Evolutionary conservation across 306 rosid genomes (phyloP).

Genomic region (Cucumis hystrix): DNA sequence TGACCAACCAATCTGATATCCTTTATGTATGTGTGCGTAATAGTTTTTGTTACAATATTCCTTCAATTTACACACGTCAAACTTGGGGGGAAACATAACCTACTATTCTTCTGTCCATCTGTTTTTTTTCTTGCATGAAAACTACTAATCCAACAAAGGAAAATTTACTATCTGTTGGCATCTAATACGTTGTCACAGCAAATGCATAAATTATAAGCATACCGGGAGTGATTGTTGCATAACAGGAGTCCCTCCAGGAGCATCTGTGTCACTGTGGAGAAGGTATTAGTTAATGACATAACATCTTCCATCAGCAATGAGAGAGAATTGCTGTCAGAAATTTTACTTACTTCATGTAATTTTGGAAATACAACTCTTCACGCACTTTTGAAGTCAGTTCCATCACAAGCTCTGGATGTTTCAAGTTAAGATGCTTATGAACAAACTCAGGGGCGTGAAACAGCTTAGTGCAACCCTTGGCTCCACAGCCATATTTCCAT

Average conservation of each 20-base stretch:
- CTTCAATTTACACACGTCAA: not conserved
- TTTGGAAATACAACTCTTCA: conserved; percentile 81
- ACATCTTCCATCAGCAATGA: conserved; percentile 4
- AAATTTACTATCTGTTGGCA: not conserved
- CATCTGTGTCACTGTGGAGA: conserved; percentile 58
- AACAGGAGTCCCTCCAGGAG: conserved; percentile 93
- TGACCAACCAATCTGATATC: not conserved
- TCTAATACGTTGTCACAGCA: not conserved
- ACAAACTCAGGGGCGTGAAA: conserved; percentile 97
- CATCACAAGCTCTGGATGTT: conserved; percentile 75
- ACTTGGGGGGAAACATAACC: not conserved
- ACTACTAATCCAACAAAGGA: not conserved
- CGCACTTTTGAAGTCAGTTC: conserved; percentile 77
- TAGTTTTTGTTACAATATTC: not conserved
- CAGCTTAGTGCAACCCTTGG: conserved; percentile 98
- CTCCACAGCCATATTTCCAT: conserved; percentile 99
- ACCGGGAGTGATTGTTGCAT: conserved; percentile 92
- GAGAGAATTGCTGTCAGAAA: not conserved
- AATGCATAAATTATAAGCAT: not conserved
- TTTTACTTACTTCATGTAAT: conserved; percentile 83
- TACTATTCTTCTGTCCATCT: not conserved
- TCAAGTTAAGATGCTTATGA: conserved; percentile 84
- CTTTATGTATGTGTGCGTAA: no score
- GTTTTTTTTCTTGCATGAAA: not conserved
- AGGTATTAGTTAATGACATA: conserved; percentile 14